Evolutionary conservation across 768 basidiomycete species (phyloP).

Genomic region (Serendipita sp.): DNA sequence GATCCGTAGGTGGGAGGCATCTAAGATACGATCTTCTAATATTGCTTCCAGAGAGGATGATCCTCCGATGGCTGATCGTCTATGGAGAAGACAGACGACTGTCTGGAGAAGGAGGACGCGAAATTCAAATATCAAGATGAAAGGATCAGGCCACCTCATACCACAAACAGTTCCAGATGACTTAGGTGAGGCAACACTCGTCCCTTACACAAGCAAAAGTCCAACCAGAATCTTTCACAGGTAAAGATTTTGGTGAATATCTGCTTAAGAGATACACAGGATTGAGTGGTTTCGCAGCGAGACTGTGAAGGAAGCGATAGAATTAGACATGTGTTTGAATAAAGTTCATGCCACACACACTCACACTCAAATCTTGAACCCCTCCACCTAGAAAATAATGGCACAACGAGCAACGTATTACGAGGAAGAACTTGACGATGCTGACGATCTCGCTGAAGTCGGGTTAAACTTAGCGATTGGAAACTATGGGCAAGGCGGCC

Average conservation of each 20-base stretch:
- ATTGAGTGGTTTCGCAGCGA: not conserved
- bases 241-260: not conserved
- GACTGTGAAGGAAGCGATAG: not conserved
- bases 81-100: not conserved
- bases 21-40: not conserved
- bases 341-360: not conserved
- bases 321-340: not conserved
- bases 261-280: not conserved
- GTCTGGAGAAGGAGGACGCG: not conserved
- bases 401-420: conserved; percentile 52
- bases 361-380: not conserved
- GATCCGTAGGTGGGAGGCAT: conserved; percentile 19
- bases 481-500: conserved; percentile 48
- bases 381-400: not conserved
- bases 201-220: not conserved
- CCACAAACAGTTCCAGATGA: not conserved
- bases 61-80: not conserved
- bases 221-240: not conserved
- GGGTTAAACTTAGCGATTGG: conserved; percentile 54
- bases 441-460: conserved; percentile 56
- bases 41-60: not conserved
- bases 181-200: not conserved
- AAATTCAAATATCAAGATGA: not conserved
- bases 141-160: not conserved
- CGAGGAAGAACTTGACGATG: conserved; percentile 65